phyloP scores from a whole-genome alignment of 345 rosid species.

The Cardamine chenopodiifolia region DNA sequence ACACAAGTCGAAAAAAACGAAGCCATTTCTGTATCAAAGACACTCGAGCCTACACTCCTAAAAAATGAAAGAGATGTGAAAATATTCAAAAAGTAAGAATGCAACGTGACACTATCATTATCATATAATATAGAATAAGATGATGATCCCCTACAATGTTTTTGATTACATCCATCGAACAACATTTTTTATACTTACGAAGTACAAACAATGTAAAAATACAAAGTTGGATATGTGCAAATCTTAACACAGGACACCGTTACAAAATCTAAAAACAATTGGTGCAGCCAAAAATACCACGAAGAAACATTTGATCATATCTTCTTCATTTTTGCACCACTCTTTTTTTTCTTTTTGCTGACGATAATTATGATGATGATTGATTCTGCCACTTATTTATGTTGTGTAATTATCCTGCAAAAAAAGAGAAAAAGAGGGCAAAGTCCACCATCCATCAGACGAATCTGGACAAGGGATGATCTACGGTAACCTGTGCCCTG shows the following conservation, averaged over 20 bases:
- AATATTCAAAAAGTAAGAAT: neutral
- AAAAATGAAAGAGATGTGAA: neutral
- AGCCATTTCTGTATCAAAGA: slow-evolving; percentile 5
- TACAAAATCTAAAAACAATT: slow-evolving; percentile 26
- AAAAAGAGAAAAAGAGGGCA: slow-evolving; percentile 20
- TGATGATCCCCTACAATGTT: slow-evolving; percentile 16
- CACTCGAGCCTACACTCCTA: slow-evolving; percentile 26
- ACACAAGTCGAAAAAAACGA: neutral
- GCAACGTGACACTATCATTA: slow-evolving; percentile 31
- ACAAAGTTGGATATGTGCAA: slow-evolving; percentile 36
- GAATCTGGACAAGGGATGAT: slow-evolving; percentile 16
- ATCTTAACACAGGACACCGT: slow-evolving; percentile 33
- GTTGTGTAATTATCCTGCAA: slow-evolving; percentile 42
- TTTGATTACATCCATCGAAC: slow-evolving; percentile 35
- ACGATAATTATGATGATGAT: neutral
- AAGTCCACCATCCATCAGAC: slow-evolving; percentile 36
- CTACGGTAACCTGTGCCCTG: slow-evolving; percentile 33
- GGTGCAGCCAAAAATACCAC: slow-evolving; percentile 32
- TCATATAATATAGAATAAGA: slow-evolving; percentile 12
- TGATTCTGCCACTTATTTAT: slow-evolving; percentile 37
- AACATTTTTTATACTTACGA: slow-evolving; percentile 21
- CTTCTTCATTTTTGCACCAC: slow-evolving; percentile 37
- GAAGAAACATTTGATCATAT: slow-evolving; percentile 35
- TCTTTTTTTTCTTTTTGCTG: neutral
- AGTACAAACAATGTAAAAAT: slow-evolving; percentile 44